phyloP scores from a whole-genome alignment of 2,329 filamentous ascomycete species.

The Chalara sp. region DNA sequence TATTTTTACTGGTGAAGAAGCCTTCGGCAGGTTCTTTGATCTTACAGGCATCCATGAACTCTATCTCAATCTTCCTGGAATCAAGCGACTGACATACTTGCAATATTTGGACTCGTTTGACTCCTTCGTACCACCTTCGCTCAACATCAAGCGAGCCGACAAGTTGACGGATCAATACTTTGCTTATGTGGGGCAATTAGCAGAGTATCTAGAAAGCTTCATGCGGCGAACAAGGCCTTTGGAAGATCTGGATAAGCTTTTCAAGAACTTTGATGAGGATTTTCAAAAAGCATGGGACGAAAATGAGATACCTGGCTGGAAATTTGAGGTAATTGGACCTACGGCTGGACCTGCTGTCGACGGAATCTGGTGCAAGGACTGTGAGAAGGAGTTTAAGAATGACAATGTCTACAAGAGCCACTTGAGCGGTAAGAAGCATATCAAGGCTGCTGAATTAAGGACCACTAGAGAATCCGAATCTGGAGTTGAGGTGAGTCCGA shows the following conservation, averaged over 20 bases:
- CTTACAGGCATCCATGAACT: constrained; percentile 77
- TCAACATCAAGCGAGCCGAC: constrained; percentile 69
- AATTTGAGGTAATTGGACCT: constrained; percentile 37
- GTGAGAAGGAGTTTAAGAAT: constrained; percentile 92
- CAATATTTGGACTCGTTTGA: constrained; percentile 93
- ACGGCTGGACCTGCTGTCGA: constrained; percentile 37
- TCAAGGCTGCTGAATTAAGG: constrained; percentile 69
- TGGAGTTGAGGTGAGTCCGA: constrained; percentile 13
- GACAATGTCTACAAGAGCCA: constrained; percentile 91
- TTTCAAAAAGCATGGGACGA: constrained; percentile 80
- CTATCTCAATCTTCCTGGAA: constrained; percentile 81
- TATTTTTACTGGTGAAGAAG: constrained; percentile 94
- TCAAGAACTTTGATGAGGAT: constrained; percentile 70
- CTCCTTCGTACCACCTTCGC: constrained; percentile 67
- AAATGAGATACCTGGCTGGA: constrained; percentile 76
- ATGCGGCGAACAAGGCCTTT: constrained; percentile 78
- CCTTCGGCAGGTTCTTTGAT: constrained; percentile 88
- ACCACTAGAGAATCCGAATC: constrained; percentile 39
- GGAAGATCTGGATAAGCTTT: constrained; percentile 75
- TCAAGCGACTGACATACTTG: constrained; percentile 80
- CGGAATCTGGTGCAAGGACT: constrained; percentile 83
- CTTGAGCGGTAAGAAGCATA: constrained; percentile 85
- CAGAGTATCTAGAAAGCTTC: constrained; percentile 80
- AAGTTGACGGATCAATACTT: constrained; percentile 94
- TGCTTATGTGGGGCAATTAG: constrained; percentile 74